Evolutionary conservation across 2,329 filamentous ascomycete genomes (phyloP).

Genomic region (Aquanectria penicillioides): DNA sequence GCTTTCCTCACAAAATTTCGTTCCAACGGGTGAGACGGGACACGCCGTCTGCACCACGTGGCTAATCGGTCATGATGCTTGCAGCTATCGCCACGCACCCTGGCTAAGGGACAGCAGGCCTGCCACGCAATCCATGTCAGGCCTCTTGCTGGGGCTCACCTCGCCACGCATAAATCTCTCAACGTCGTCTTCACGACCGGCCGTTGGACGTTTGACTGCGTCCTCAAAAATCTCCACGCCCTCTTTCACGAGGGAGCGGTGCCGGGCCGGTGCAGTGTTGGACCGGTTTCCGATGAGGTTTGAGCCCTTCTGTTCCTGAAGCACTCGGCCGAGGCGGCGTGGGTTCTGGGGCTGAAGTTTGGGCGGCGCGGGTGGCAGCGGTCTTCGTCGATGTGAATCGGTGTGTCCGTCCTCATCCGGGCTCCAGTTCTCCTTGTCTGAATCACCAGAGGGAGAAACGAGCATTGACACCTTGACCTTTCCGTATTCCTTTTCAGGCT

Average conservation of each 20-base stretch:
- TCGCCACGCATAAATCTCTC: constrained; percentile 77
- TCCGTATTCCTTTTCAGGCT: constrained; percentile 36
- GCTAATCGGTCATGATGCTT: constrained; percentile 3
- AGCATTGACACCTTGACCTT: constrained; percentile 54
- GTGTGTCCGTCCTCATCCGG: constrained; percentile 61
- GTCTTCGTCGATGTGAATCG: constrained; percentile 45
- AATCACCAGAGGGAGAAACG: constrained; percentile 65
- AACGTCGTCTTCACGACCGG: constrained; percentile 65
- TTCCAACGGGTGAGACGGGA: constrained; percentile 17
- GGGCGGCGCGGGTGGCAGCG: constrained; percentile 47
- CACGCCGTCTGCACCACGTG: constrained; percentile 12
- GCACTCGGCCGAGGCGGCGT: constrained; percentile 53
- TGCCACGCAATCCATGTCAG: constrained; percentile 88
- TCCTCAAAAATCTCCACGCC: constrained; percentile 66
- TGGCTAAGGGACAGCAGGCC: constrained; percentile 90
- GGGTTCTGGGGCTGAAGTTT: constrained; percentile 44
- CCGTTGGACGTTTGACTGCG: constrained; percentile 41
- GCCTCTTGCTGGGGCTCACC: constrained; percentile 75
- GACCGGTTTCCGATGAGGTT: constrained; percentile 49
- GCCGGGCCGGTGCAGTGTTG: constrained; percentile 53
- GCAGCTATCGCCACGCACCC: constrained; percentile 79
- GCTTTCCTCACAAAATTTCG: constrained; percentile 25
- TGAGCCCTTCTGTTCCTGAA: constrained; percentile 53
- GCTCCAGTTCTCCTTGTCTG: constrained; percentile 94
- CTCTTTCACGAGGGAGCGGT: constrained; percentile 44